These are phyloP conservation scores for Clausena lansium DNA, from an alignment of 345 rosid species.

Conservation along the genomic window DNA sequence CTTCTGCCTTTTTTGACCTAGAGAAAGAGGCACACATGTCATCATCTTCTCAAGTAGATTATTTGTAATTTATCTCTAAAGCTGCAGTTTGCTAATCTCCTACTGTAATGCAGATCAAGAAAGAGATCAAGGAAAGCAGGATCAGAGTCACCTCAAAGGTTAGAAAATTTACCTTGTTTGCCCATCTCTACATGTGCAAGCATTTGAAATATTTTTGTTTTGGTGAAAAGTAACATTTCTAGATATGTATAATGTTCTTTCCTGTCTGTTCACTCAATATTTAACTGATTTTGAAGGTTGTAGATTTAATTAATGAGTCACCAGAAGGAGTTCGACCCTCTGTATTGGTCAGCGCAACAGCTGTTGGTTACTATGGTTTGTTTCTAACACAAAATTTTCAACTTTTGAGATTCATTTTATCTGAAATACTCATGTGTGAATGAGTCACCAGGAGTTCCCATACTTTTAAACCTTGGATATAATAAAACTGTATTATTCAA, in stretches of 20 bases:
- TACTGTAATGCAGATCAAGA: conserved; percentile 58
- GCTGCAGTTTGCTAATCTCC: conserved; percentile 4
- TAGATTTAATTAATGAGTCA: conserved; percentile 60
- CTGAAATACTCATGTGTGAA: not conserved
- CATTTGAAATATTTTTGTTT: not conserved
- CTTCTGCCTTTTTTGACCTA: not conserved
- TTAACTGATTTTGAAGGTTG: conserved; percentile 60
- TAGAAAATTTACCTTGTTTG: conserved; percentile 15
- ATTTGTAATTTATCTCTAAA: not conserved
- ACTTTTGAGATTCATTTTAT: not conserved
- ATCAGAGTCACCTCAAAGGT: conserved; percentile 85
- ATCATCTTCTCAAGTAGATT: conserved; percentile 1
- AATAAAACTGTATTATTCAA: not conserved
- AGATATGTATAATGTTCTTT: not conserved
- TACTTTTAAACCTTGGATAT: not conserved
- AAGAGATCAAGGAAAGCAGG: conserved; percentile 88
- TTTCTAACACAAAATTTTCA: conserved; percentile 22
- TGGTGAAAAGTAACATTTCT: not conserved
- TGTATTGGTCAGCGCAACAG: conserved; percentile 88
- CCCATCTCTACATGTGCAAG: not conserved
- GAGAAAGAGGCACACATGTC: not conserved
- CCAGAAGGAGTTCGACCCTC: conserved; percentile 63
- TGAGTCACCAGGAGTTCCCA: not conserved
- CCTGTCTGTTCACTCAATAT: conserved; percentile 16
- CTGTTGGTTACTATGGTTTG: conserved; percentile 93